Base-by-base conservation (phyloP, 768 basidiomycete species). In the Dendrothele bispora region DNA sequence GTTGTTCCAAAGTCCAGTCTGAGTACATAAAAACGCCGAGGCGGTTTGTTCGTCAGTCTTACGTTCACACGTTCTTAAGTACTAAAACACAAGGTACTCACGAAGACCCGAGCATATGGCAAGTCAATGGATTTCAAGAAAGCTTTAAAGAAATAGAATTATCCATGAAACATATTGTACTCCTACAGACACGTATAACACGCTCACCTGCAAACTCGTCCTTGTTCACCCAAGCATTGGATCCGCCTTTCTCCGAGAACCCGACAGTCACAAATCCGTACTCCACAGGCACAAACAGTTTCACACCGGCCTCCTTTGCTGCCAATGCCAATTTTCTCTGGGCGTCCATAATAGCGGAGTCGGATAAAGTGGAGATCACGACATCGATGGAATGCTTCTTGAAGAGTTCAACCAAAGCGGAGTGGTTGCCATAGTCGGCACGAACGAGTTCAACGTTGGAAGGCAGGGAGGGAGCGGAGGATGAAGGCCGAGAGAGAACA, bases 281-380 rank as follows among this genome's bases (percentile, higher is more conserved):
- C 46, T 72, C 71, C 17, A 62, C 64, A 11, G 70, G 68, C n/a
- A 68, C 68, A 39, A 72, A 70, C 39, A 73, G 32, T 51, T 67
- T 66, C 17, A 72, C 67, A 1, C 58, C 62, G 1, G 69, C 70
- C 29, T 54, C 56, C 46, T 67, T 67, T 21, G 71, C 65, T 12
- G 70, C 71, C 6, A 66, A 62, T 12, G 62, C 68, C 28, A 72
- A 46, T 1, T 55, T 34, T 20, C 41, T 49, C 42, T 69, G 67
- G 5, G 51, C 53, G 2, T 44, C 34, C 12, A 63, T 52, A 1
- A 54, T 65, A 11, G 40, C 52, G 5, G 52, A 60, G 5, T 59
- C 59, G n/a, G n/a, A n/a, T 27, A 71, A 27, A 7, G 68, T 62
- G 18, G 68, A 66, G 25, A 71, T 37, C 28, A 72, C 55, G 14